Evolutionary conservation across 768 basidiomycete species (phyloP).

Genomic region (Phaeotremella skinneri): DNA sequence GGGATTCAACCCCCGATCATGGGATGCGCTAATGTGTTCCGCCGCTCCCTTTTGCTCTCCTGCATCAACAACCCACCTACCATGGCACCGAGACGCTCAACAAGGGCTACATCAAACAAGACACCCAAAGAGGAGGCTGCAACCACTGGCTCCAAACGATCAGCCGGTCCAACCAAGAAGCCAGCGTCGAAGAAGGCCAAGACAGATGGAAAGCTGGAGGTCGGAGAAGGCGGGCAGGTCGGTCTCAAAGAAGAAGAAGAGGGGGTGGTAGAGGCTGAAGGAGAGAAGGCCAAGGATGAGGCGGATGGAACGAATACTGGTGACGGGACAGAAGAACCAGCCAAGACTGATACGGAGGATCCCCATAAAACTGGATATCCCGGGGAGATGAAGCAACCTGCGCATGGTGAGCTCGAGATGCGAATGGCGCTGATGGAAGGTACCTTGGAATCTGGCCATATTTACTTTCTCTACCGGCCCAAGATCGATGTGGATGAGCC

Average conservation of each 20-base stretch:
- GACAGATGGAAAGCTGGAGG: conserved; percentile 23
- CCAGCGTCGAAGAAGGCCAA: conserved; percentile 20
- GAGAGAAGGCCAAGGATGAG: conserved; percentile 9
- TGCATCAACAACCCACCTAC: background rate
- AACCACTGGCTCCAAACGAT: conserved; percentile 11
- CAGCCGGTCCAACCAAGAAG: conserved; percentile 9
- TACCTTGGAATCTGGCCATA: conserved; percentile 45
- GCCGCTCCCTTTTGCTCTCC: too few species aligned
- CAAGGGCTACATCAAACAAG: conserved; percentile 7
- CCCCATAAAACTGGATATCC: conserved; percentile 6
- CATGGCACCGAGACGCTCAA: conserved; percentile 3
- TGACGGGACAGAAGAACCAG: conserved; percentile 5
- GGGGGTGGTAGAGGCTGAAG: conserved; percentile 6
- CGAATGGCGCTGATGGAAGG: conserved; percentile 15
- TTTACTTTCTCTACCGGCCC: conserved; percentile 48
- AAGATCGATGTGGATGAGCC: conserved; percentile 41
- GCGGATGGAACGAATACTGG: conserved; percentile 2
- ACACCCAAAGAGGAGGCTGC: background rate
- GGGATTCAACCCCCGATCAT: too few species aligned
- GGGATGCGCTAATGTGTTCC: too few species aligned
- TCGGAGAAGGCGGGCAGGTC: conserved; percentile 26
- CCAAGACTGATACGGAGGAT: conserved; percentile 3
- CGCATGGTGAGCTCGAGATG: conserved; percentile 33
- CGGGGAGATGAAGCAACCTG: conserved; percentile 24
- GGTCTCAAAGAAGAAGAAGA: conserved; percentile 13